Base-by-base conservation (phyloP, 2,329 filamentous ascomycete species). In the Bipolaris zeicola region DNA sequence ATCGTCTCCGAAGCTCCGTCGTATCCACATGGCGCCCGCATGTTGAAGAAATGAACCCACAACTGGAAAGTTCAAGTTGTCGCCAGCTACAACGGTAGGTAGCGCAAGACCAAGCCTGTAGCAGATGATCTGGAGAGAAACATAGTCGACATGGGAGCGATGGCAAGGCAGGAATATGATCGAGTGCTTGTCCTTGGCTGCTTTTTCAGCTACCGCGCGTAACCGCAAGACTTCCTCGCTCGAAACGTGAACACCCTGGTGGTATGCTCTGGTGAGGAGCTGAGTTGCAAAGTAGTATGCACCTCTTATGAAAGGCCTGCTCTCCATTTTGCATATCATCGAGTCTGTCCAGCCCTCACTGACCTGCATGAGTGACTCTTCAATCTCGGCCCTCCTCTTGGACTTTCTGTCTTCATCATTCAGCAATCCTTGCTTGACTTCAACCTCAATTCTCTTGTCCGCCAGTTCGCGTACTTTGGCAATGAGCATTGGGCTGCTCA, bases 241-340 rank as follows among this genome's bases (percentile, higher is more conserved):
- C 1, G 91, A 96, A 26, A 98, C 92, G 75, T 99, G 95, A 50
- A 99, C 96, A 80, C 91, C 95, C 79, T 98, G 94, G 71, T 98
- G 92, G 75, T 99, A 99, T 5, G 95, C 94, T 58, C 95, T 82
- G 4, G 94, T 96, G 60, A 98, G 81, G 44, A 98, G 82, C 77
- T 98, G 94, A 1, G 93, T 96, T 45, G 82, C 83, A 37, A 96
- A 73, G 74, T 97, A 99, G 74, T 98, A 98, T 44, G 95, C 94
- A 22, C 91, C 87, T 46, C 95, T 83, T 65, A 99, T 96, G 71
- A 98, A 98, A 2, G 86, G 81, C 73, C 93, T 96, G 81, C 89
- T 96, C 77, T 99, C 95, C 83, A 98, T 94, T 78, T 99, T 99
- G 84, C 94, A 98, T 60, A 99, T 97, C 95, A 99, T 98, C 61